Base-by-base conservation (phyloP, 805 yeast genomes). In the Nakazawaea ishiwadae region DNA sequence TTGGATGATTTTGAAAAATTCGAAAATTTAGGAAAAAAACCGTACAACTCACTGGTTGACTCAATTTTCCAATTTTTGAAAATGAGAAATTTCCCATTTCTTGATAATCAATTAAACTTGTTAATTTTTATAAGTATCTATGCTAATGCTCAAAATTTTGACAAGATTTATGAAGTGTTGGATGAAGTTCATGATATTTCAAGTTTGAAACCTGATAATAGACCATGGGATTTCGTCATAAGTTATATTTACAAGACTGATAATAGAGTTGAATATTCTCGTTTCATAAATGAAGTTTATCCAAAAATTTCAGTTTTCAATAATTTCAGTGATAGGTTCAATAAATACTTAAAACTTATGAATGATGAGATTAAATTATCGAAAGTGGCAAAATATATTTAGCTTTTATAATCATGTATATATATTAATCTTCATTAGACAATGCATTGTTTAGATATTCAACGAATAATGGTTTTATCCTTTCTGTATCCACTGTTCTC, bases 401-500 rank as follows among this genome's bases (percentile, higher is more conserved):
- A 12, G 28, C 27, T n/a, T 17, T 17, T 7, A 15, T 12, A 7
- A 6, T 18, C 5, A 35, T 23, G 11, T n/a, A 29, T 8, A 30
- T 1, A 4, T n/a, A 19, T 17, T 31, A 44, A 32, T 54, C 48
- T 21, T 62, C 59, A 36, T 53, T 55, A 39, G 70, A 65, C 47
- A 84, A 67, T 51, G 84, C 81, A 50, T 74, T 75, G 48, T 77
- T 78, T 44, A 90, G 59, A 56, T 84, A 91, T 32, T 89, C 95
- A 4, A 81, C 83, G 62, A 90, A 91, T 51, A 86, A 57, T 1
- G 81, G 77, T 4, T 67, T 71, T 18, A 91, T 85, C 52, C 96
- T 65, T 20, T 75, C 79, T 17, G 68, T 54, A 39, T 86, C 93
- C 33, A 89, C 68, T 31, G 81, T 77, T 52, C 96, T 71, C 69